A percentile compares a stretch with the other conserved stretches of the same genome.
phyloP scores from a whole-genome alignment of 495 filamentous ascomycete genomes.

The Tricharina praecox region DNA sequence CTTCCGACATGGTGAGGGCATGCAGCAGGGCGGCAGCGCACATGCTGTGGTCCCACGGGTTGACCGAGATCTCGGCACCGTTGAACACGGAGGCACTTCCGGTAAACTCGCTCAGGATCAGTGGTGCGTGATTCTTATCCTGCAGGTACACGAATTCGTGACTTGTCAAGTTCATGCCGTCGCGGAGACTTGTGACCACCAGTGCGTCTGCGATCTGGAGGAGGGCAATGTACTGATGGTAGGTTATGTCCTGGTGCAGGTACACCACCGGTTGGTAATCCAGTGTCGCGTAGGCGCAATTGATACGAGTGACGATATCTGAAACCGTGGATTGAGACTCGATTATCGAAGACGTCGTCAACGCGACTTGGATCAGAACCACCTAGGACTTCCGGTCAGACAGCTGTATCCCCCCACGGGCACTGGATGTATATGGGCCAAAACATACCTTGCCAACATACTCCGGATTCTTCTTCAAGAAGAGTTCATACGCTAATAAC shows the following conservation, averaged over 20 bases:
- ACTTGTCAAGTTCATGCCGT: constrained; percentile 87
- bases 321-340: constrained; percentile 75
- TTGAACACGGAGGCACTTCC: constrained; percentile 74
- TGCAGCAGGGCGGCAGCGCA: constrained; percentile 67
- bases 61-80: constrained; percentile 59
- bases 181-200: constrained; percentile 82
- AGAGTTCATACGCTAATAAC: constrained; percentile 78
- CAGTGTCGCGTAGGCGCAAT: constrained; percentile 70
- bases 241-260: constrained; percentile 81
- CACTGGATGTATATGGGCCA: too few species aligned
- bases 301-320: constrained; percentile 83
- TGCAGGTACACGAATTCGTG: constrained; percentile 90
- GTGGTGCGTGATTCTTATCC: constrained; percentile 71
- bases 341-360: constrained; percentile 68
- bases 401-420: too few species aligned
- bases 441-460: constrained; percentile 60
- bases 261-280: constrained; percentile 87
- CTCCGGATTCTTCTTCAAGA: constrained; percentile 79
- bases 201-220: constrained; percentile 74
- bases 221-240: constrained; percentile 74
- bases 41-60: constrained; percentile 82
- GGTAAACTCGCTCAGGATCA: constrained; percentile 87
- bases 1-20: constrained; percentile 57
- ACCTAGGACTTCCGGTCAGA: constrained; percentile 36
- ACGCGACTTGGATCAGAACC: constrained; percentile 81